Conservation (phyloP, 495 filamentous ascomycete species). For the Neurospora sp. region DNA sequence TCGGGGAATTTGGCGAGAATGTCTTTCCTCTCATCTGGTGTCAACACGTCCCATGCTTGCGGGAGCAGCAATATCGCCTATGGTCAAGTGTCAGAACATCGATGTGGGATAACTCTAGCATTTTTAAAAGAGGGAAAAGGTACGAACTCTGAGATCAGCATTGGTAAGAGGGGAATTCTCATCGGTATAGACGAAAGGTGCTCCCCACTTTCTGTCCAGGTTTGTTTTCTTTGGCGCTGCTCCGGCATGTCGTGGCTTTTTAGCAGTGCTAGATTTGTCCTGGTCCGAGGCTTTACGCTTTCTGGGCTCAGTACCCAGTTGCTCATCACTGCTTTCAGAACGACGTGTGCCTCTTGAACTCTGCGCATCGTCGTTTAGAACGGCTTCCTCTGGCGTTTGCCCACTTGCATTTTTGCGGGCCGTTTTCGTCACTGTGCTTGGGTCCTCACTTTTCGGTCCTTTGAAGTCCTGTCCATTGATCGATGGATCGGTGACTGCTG, state of each 20-base stretch:
- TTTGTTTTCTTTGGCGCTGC: slow-evolving; percentile 8
- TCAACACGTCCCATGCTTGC: slow-evolving; percentile 48
- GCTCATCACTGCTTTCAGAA: background rate
- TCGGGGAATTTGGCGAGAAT: slow-evolving; percentile 49
- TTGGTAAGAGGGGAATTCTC: slow-evolving; percentile 43
- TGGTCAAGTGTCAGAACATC: slow-evolving; percentile 7
- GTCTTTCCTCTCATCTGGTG: slow-evolving; percentile 43
- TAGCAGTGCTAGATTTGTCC: background rate
- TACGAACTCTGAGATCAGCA: slow-evolving; percentile 47
- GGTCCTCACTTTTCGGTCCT: background rate
- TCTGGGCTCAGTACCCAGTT: background rate
- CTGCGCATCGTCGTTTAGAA: background rate
- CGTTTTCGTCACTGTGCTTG: background rate
- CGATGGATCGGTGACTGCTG: background rate
- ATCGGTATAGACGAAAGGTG: slow-evolving; percentile 45
- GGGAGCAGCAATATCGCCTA: slow-evolving; percentile 49
- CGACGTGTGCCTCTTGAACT: background rate
- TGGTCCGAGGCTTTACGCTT: slow-evolving; percentile 5
- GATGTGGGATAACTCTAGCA: background rate
- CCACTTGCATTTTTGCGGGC: background rate
- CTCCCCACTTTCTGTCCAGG: slow-evolving; percentile 21
- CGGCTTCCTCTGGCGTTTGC: background rate
- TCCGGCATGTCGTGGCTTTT: slow-evolving; percentile 8
- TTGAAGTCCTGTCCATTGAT: background rate
- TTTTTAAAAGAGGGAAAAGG: background rate